Base-by-base conservation (phyloP, 768 basidiomycete genomes). In the Russula foetens region DNA sequence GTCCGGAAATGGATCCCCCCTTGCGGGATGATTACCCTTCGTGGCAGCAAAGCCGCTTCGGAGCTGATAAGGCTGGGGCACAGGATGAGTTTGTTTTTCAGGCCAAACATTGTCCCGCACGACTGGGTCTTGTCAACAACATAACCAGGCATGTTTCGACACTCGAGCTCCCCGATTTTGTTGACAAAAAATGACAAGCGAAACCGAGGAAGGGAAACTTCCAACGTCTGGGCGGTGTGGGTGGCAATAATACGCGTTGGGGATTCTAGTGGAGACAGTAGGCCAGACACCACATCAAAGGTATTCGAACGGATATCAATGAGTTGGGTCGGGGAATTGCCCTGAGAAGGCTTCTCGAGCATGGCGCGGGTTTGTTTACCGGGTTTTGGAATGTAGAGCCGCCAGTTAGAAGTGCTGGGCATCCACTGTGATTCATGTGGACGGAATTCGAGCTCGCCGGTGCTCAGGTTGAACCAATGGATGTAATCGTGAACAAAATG, bases 31-130 rank as follows among this genome's bases (percentile, higher is more conserved):
- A 62, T 52, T 12, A 59, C 19, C 4, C 60, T 41, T 21, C 55
- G 38, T n/a, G 55, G 50, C 2, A 43, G 31, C 0, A 23, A 19
- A 12, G 23, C 38, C 12, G 6, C n/a, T 29, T 35, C 48, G 2
- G 48, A 33, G 31, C 41, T 38, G 11, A 21, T 29, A 26, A 7
- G 8, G 21, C 33, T 29, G 15, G 54, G 59, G 49, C 56, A 33
- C 11, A 62, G 41, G 26, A 62, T 33, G 19, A 62, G 75, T 39
- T 68, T 73, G 35, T 69, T 74, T 38, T 49, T 41, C 35, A 82
- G 64, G 17, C 81, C 81, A 41, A 79, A 72, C 66, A 83, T 67
- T 1, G 78, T 75, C 1, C 78, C 78, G 1, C 68, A 68, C 1
- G 71, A 77, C 59, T 81, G 81, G 38, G 69, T 53, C 3, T 53